phyloP scores from a whole-genome alignment of 345 rosid species.

The Eucalyptus melliodora region DNA sequence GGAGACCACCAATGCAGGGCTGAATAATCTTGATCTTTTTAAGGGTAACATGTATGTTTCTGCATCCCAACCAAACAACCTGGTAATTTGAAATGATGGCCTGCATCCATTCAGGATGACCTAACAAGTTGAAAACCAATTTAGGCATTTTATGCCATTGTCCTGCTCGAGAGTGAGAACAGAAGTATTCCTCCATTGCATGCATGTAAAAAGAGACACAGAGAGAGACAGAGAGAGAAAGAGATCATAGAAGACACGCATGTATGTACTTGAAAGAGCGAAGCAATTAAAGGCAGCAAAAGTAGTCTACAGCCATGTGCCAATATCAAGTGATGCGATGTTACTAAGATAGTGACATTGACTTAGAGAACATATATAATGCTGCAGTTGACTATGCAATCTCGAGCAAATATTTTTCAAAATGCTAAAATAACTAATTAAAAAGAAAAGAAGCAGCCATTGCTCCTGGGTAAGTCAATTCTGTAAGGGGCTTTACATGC shows the following conservation, averaged over 20 bases:
- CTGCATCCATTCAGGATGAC: not conserved
- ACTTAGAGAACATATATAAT: not conserved
- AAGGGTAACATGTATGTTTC: not conserved
- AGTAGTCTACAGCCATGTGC: not conserved
- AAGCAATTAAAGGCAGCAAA: not conserved
- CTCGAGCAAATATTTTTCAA: not conserved
- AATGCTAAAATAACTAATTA: not conserved
- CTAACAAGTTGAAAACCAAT: not conserved
- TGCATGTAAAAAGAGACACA: not conserved
- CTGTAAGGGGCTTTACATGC: not conserved
- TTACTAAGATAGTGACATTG: not conserved
- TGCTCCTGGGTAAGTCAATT: not conserved
- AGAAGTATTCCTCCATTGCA: not conserved
- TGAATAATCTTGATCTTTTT: not conserved
- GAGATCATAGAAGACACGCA: not conserved
- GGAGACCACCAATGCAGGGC: not conserved
- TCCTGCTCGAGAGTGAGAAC: not conserved
- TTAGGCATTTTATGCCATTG: not conserved
- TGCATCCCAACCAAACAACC: not conserved
- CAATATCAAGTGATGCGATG: not conserved
- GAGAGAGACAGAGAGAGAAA: not conserved
- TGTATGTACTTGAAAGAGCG: not conserved
- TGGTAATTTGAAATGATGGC: not conserved
- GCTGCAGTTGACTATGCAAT: not conserved
- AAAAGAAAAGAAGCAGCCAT: not conserved